These are phyloP conservation scores for Ophiostoma ips DNA, from an alignment of 2,329 filamentous ascomycete species.

Conservation along the genomic window DNA sequence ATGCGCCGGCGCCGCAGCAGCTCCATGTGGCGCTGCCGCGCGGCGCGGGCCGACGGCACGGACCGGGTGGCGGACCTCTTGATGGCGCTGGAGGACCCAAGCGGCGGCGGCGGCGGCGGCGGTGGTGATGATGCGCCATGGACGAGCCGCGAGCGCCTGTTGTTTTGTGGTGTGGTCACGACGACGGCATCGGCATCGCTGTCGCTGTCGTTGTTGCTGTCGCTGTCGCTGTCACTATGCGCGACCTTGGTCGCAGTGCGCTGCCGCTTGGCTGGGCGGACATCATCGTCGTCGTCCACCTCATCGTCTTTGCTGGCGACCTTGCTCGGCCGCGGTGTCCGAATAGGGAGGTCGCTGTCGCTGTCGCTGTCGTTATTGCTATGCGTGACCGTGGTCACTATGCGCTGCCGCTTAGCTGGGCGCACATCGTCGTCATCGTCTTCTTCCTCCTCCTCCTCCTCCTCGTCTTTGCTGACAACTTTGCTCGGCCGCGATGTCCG, in stretches of 20 bases:
- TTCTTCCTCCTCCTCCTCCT: no score
- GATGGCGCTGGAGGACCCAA: no score
- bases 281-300: neutral
- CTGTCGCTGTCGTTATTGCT: neutral
- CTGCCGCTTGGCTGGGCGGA: neutral
- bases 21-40: conserved; percentile 18
- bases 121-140: neutral
- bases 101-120: no score
- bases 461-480: neutral
- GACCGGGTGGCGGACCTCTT: conserved; percentile 1
- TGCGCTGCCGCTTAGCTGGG: neutral
- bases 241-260: neutral
- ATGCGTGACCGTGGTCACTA: neutral
- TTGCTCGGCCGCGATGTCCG: neutral
- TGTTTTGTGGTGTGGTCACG: neutral
- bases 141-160: conserved; percentile 1
- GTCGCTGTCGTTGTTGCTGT: neutral
- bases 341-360: neutral
- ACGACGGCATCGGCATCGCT: neutral
- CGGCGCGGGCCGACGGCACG: conserved; percentile 10
- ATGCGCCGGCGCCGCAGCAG: conserved; percentile 18
- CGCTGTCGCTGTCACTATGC: neutral
- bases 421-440: neutral
- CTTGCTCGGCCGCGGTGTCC: neutral
- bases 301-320: neutral